Evolutionary conservation across 306 rosid species (phyloP).

Genomic region (Cucurbita moschata): DNA sequence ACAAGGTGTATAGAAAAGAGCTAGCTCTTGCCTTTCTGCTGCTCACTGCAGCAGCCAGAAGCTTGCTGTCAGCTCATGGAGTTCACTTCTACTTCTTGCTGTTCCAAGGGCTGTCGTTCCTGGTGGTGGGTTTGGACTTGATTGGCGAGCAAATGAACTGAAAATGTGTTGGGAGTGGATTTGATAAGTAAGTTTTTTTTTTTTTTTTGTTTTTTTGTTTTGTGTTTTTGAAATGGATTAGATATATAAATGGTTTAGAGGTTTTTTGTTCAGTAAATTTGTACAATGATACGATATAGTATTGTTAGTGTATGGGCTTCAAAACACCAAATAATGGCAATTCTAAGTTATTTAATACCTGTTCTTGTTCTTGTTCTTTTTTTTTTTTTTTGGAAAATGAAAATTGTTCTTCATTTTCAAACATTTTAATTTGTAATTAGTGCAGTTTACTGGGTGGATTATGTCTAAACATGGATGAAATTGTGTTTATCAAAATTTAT

Average conservation of each 20-base stretch:
- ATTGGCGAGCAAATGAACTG: constrained; percentile 88
- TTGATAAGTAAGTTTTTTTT: not conserved
- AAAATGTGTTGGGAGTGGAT: constrained; percentile 13
- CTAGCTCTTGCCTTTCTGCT: constrained; percentile 84
- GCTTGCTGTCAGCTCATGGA: constrained; percentile 83
- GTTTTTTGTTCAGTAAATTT: not conserved
- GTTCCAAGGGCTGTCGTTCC: constrained; percentile 89
- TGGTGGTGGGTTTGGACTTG: constrained; percentile 76
- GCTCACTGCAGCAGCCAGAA: constrained; percentile 87
- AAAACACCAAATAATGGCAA: constrained; percentile 6
- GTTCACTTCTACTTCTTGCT: constrained; percentile 92
- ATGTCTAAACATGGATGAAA: not conserved
- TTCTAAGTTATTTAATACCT: not conserved
- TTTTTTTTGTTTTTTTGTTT: not conserved
- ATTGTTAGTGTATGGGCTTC: constrained; percentile 5
- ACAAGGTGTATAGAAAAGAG: constrained; percentile 72
- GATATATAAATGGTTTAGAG: constrained; percentile 1
- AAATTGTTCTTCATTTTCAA: not conserved
- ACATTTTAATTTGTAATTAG: not conserved
- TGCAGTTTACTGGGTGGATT: not conserved
- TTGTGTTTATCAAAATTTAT: not conserved
- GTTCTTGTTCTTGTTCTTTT: too few relatives aligned
- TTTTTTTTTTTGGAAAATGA: not conserved
- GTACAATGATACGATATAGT: constrained; percentile 9
- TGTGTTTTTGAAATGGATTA: not conserved